phyloP scores from a whole-genome alignment of 768 basidiomycete species.

The Lentinula aciculospora region DNA sequence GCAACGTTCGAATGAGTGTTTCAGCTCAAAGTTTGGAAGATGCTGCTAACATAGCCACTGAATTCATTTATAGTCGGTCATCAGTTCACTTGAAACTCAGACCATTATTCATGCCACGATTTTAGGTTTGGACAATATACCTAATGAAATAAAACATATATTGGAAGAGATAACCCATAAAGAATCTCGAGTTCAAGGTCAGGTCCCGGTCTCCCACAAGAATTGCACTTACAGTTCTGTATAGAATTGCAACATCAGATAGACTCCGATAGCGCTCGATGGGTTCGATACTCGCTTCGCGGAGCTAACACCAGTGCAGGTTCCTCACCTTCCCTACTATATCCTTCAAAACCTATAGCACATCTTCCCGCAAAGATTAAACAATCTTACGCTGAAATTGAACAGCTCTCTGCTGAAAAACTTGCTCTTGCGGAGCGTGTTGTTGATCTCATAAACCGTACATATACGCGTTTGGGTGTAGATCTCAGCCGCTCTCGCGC shows the following conservation, averaged over 20 bases:
- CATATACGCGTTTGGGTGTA: slow-evolving; percentile 42
- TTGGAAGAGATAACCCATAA: slow-evolving; percentile 46
- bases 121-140: slow-evolving; percentile 45
- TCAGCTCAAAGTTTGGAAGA: slow-evolving; percentile 42
- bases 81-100: background rate
- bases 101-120: background rate
- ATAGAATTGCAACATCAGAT: slow-evolving; percentile 47
- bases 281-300: slow-evolving; percentile 42
- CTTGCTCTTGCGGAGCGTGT: slow-evolving; percentile 39
- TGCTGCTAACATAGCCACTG: slow-evolving; percentile 46
- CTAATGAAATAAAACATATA: slow-evolving; percentile 45
- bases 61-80: slow-evolving; percentile 49
- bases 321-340: slow-evolving; percentile 24
- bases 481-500: slow-evolving; percentile 43
- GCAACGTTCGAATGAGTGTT: background rate
- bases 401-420: slow-evolving; percentile 41
- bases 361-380: slow-evolving; percentile 36
- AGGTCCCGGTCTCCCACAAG: slow-evolving; percentile 7
- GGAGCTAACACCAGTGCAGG: slow-evolving; percentile 9
- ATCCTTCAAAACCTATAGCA: slow-evolving; percentile 28
- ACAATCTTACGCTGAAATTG: slow-evolving; percentile 40
- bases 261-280: slow-evolving; percentile 40
- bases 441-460: slow-evolving; percentile 41
- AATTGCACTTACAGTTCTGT: background rate
- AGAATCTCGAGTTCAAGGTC: slow-evolving; percentile 39